Evolutionary conservation across 1,284 basidiomycete genomes (phyloP).

Genomic region (Sutorius eximius): DNA sequence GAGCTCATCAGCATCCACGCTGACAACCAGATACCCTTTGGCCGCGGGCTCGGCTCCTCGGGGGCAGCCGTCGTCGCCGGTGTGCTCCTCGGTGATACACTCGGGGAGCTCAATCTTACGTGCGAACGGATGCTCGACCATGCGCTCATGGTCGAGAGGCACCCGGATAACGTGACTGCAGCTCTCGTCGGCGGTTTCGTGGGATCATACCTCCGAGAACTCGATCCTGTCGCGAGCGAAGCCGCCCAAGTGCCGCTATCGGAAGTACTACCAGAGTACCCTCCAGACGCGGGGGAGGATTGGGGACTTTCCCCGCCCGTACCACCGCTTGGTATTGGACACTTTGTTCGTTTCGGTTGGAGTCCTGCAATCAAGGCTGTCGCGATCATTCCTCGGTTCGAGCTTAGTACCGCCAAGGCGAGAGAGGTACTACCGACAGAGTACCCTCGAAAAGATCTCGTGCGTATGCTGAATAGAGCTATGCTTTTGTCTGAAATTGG

Average conservation of each 20-base stretch:
- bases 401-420: conserved; percentile 95
- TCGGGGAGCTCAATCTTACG: conserved; percentile 75
- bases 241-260: conserved; percentile 91
- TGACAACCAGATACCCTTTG: conserved; percentile 96
- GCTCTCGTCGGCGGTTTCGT: conserved; percentile 97
- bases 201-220: conserved; percentile 93
- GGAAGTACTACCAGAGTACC: conserved; percentile 97
- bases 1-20: conserved; percentile 70
- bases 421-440: conserved; percentile 81
- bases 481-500: not conserved
- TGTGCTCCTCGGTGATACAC: conserved; percentile 83
- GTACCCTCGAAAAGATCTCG: conserved; percentile 91
- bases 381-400: conserved; percentile 94
- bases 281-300: conserved; percentile 84
- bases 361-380: conserved; percentile 86
- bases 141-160: conserved; percentile 98
- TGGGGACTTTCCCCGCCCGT: conserved; percentile 90
- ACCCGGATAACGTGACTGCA: conserved; percentile 99
- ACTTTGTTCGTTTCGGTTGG: conserved; percentile 93
- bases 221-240: conserved; percentile 73
- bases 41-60: conserved; percentile 94
- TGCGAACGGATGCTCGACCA: conserved; percentile 86
- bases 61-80: conserved; percentile 98
- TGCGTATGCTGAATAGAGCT: conserved; percentile 43
- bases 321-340: conserved; percentile 90